Conservation (phyloP, 495 filamentous ascomycete species). For the Friedmanniomyces simplex region DNA sequence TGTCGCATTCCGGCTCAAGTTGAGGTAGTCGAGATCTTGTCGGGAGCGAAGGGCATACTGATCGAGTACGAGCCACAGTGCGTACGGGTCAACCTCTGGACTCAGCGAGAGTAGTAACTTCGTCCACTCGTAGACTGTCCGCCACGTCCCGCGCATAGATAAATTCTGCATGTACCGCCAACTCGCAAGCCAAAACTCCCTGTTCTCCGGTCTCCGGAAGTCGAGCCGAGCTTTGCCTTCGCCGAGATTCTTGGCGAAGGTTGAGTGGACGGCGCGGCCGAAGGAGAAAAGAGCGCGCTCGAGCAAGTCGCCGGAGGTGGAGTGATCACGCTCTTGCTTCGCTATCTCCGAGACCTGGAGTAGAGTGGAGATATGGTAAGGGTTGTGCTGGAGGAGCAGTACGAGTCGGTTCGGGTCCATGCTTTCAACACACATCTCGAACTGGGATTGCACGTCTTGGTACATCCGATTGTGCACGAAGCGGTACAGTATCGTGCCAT, state of each 20-base stretch:
- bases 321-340: constrained; percentile 76
- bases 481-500: constrained; percentile 52
- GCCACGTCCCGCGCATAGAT: constrained; percentile 81
- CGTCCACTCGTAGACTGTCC: constrained; percentile 86
- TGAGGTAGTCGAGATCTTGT: constrained; percentile 64
- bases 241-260: constrained; percentile 63
- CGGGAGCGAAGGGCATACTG: constrained; percentile 70
- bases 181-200: constrained; percentile 84
- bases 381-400: constrained; percentile 55
- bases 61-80: constrained; percentile 65
- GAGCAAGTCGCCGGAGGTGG: constrained; percentile 74
- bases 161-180: constrained; percentile 79
- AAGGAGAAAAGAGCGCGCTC: constrained; percentile 91
- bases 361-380: constrained; percentile 87
- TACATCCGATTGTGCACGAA: constrained; percentile 73
- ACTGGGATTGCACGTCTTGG: constrained; percentile 62
- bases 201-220: constrained; percentile 71
- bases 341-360: constrained; percentile 88
- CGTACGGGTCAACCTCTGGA: constrained; percentile 70
- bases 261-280: constrained; percentile 69
- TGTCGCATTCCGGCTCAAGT: constrained; percentile 52
- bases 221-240: constrained; percentile 70
- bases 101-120: constrained; percentile 72
- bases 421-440: constrained; percentile 67
- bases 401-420: constrained; percentile 69